phyloP scores from a whole-genome alignment of 768 basidiomycete genomes.

The Serendipita indica region DNA sequence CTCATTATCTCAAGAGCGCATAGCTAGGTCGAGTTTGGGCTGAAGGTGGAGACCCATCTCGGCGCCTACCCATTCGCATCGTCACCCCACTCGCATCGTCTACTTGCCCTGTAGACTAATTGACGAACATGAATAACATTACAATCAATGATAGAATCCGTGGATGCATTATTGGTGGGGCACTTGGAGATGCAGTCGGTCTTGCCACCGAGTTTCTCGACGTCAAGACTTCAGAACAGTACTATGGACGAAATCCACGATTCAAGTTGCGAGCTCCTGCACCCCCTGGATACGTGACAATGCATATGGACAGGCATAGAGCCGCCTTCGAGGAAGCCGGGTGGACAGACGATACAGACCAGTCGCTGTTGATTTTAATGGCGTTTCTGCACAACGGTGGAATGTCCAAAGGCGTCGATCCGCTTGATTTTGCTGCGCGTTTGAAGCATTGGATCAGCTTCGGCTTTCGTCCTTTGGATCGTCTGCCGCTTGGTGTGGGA shows the following conservation, averaged over 20 bases:
- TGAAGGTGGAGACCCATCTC: background rate
- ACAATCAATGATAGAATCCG: background rate
- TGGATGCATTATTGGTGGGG: slow-evolving; percentile 2
- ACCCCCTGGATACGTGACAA: background rate
- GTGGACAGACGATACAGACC: slow-evolving; percentile 7
- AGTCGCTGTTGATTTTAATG: background rate
- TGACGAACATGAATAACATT: too few species aligned
- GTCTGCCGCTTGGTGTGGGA: slow-evolving; percentile 2
- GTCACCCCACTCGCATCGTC: background rate
- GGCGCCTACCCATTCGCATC: background rate
- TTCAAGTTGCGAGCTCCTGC: slow-evolving; percentile 4
- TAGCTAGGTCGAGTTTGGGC: background rate
- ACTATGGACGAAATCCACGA: background rate
- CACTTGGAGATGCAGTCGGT: background rate
- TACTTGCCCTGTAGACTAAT: too few species aligned
- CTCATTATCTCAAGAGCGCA: background rate
- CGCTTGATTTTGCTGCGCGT: background rate
- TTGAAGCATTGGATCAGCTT: background rate
- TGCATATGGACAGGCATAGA: slow-evolving; percentile 6
- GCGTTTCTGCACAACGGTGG: slow-evolving; percentile 3
- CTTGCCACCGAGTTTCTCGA: background rate
- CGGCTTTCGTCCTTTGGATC: slow-evolving; percentile 3
- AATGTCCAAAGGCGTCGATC: background rate
- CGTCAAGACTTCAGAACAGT: background rate
- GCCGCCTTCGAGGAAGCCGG: background rate